Evolutionary conservation across 805 yeast species (phyloP).

Genomic region (Blastobotrys americana): DNA sequence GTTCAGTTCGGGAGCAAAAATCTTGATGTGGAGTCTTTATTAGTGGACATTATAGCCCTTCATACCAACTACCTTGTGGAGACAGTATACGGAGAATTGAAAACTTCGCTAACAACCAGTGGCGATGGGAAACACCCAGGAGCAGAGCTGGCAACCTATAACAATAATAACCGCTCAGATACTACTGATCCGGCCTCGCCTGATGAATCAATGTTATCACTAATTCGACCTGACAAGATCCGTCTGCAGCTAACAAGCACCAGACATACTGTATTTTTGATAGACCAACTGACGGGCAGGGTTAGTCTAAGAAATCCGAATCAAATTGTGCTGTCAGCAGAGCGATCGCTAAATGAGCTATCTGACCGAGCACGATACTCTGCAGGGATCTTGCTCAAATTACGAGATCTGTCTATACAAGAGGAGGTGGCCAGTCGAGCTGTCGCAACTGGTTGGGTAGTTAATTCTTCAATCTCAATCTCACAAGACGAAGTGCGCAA

Average conservation of each 20-base stretch:
- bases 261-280: slow-evolving; percentile 16
- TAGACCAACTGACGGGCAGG: slow-evolving; percentile 21
- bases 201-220: background rate
- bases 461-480: slow-evolving; percentile 47
- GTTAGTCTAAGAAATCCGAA: slow-evolving; percentile 36
- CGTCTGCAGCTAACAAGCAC: slow-evolving; percentile 17
- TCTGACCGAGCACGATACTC: slow-evolving; percentile 16
- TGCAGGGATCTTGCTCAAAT: slow-evolving; percentile 34
- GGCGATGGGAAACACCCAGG: background rate
- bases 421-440: slow-evolving; percentile 50
- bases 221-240: slow-evolving; percentile 14
- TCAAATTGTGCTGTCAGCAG: slow-evolving; percentile 32
- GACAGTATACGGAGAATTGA: slow-evolving; percentile 20
- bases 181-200: background rate
- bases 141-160: background rate
- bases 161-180: background rate
- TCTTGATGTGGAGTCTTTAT: slow-evolving; percentile 32
- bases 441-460: slow-evolving; percentile 61
- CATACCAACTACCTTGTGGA: slow-evolving; percentile 36
- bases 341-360: slow-evolving; percentile 27
- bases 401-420: slow-evolving; percentile 44
- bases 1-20: slow-evolving; percentile 29
- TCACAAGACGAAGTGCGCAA: slow-evolving; percentile 40
- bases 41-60: slow-evolving; percentile 34
- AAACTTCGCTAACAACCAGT: background rate